Evolutionary conservation across 805 yeast species (phyloP), one percentile per base, ranked within the genome.

Genomic region (Tanozyma kutaoensis): DNA sequence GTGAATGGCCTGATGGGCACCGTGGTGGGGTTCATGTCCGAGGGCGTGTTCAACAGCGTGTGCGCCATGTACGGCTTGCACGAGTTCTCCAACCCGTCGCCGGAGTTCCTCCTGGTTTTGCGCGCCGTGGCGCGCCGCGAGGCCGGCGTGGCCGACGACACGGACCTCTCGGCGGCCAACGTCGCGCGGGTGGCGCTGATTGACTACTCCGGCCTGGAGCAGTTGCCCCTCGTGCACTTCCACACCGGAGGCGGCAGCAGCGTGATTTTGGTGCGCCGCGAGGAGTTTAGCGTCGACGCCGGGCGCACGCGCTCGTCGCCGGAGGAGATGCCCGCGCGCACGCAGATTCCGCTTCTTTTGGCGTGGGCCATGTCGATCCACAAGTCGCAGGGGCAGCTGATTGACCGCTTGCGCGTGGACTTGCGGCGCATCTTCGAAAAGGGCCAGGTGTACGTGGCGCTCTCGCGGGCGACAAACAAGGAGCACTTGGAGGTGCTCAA

Each of bases 311-410:
- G 20, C 20, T 17, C 20, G 20, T 25, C 56, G 57, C 42, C 40
- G 51, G 9, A 33, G 5, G n/a, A 6, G n/a, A 16, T 30, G 4
- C 16, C 35, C 23, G 28, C 26, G 11, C 28, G 43, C 12, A 33
- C 28, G 12, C 98, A 91, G 44, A 39, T 91, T 2, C 98, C 98
- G 0, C 54, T 91, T 28, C 74, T 88, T 40, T 56, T 86, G n/a
- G 94, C 98, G 0, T 91, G 97, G 96, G 85, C 98, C 0, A 52
- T 91, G 24, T 85, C 96, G 0, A 86, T 91, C 24, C 98, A 91
- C 47, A 88, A 91, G 53, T 75, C 96, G 0, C 98, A 88, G 48
- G 98, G 98, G 1, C 86, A 88, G 50, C 80, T 97, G 0, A 50
- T 85, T 24, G 73, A 76, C 4, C 62, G 69, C 29, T 85, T 81